Evolutionary conservation across 2,329 filamentous ascomycete species (phyloP), one percentile per base, ranked within the genome.

Genomic region (Nigrospora osmanthi): DNA sequence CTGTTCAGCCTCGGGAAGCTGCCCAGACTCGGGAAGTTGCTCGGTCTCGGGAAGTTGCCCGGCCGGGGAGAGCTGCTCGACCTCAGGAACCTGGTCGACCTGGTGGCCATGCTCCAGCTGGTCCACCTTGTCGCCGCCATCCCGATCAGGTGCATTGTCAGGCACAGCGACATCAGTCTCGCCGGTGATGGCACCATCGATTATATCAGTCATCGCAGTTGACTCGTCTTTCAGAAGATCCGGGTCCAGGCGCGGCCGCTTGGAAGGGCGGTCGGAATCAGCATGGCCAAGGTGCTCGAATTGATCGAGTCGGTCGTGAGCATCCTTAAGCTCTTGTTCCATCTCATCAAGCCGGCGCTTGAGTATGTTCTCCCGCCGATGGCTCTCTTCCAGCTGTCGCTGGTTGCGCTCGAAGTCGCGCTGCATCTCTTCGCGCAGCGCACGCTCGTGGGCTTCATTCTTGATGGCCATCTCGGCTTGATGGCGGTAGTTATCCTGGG

Each of bases 301-400:
- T 3, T 56, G 52, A 30, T 53, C 52, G 31, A 60, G 38, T 40
- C 58, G 55, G 19, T 42, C 52, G 38, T 61, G 60, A 11, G 61
- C 53, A 11, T 62, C 59, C 39, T 58, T 52, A 19, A 57, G 54
- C 60, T 80, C 77, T 34, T 76, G 72, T 59, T 91, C 86, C 37
- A 89, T 70, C 53, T 94, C 87, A 46, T 87, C 85, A n/a, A 95
- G 71, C 42, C 86, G 81, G 42, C 85, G 78, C 67, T 94, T 94
- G 34, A 95, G 73, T 46, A 83, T 85, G 47, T 89, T 87, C 63
- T 94, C 89, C 33, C 88, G 77, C 42, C 80, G 77, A 55, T 89
- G 83, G 39, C 83, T 81, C 42, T 91, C 86, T 31, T 94, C 87
- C 1, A 90, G 72, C 52, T 85, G 82, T 32, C 73, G 63, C 44